Conservation (phyloP, 1,284 basidiomycete genomes). For the Rhodotorula sp. region DNA sequence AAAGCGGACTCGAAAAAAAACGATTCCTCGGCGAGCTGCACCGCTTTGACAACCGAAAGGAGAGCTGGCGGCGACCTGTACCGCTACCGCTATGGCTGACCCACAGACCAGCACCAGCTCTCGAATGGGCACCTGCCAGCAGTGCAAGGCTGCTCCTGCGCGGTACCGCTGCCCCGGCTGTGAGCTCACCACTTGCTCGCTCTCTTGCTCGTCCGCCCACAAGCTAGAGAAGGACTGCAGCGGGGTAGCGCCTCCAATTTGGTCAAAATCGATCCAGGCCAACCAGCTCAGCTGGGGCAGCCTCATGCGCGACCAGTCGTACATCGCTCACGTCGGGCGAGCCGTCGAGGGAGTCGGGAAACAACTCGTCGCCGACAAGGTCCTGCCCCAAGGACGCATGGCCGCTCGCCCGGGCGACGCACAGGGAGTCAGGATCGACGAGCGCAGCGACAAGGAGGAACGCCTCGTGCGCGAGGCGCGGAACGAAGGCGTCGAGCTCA, state of each 20-base stretch:
- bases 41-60: too few relatives aligned
- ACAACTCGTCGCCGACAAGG: constrained; percentile 29
- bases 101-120: constrained; percentile 1
- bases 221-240: constrained; percentile 21
- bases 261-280: constrained; percentile 21
- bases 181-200: constrained; percentile 33
- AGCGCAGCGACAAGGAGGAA: constrained; percentile 37
- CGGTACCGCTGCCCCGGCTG: constrained; percentile 38
- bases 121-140: constrained; percentile 26
- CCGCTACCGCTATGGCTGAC: constrained; percentile 1
- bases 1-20: too few relatives aligned
- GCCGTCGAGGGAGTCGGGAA: constrained; percentile 27
- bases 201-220: constrained; percentile 36
- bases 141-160: constrained; percentile 20
- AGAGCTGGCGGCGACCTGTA: too few relatives aligned
- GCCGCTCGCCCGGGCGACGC: not conserved
- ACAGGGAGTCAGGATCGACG: constrained; percentile 27
- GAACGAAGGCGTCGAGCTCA: constrained; percentile 32
- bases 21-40: too few relatives aligned
- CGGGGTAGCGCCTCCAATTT: constrained; percentile 34
- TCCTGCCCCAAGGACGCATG: constrained; percentile 30
- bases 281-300: constrained; percentile 39
- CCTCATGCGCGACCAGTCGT: constrained; percentile 39
- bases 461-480: constrained; percentile 35
- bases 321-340: constrained; percentile 32